phyloP scores from a whole-genome alignment of 108 stramenopile genomes.

The Nitzschia inconspicua region DNA sequence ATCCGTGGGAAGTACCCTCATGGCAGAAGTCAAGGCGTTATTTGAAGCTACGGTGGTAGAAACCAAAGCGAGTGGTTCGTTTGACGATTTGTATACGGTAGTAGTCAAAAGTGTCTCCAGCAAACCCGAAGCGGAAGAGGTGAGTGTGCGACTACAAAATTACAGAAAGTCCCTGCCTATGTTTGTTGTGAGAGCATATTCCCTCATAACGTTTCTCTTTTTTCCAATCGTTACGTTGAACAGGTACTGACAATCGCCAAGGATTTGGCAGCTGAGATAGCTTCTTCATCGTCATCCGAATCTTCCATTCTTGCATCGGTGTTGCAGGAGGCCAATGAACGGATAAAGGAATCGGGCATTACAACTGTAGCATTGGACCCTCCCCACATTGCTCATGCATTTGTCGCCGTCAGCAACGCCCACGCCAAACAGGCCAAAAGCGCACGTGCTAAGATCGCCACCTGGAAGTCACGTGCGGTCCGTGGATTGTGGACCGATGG shows the following conservation, averaged over 20 bases:
- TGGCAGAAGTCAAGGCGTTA: slow-evolving; percentile 41
- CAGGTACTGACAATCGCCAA: slow-evolving; percentile 43
- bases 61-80: slow-evolving; percentile 21
- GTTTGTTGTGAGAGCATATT: neutral
- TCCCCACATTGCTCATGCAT: slow-evolving; percentile 65
- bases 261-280: slow-evolving; percentile 22
- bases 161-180: neutral
- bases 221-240: neutral
- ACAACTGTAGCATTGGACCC: slow-evolving; percentile 57
- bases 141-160: slow-evolving; percentile 3
- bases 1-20: slow-evolving; percentile 27
- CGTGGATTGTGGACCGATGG: slow-evolving; percentile 64
- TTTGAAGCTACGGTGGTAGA: slow-evolving; percentile 66
- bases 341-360: slow-evolving; percentile 36
- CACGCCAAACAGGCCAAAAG: slow-evolving; percentile 58
- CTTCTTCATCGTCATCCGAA: slow-evolving; percentile 23
- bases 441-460: slow-evolving; percentile 60
- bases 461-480: slow-evolving; percentile 63
- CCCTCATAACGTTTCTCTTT: neutral
- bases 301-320: slow-evolving; percentile 35
- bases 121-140: slow-evolving; percentile 40
- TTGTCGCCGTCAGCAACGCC: slow-evolving; percentile 65
- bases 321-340: slow-evolving; percentile 49
- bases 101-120: slow-evolving; percentile 33
- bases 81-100: slow-evolving; percentile 57